Evolutionary conservation across 2,329 filamentous ascomycete species (phyloP).

Genomic region (Fusarium humuli): DNA sequence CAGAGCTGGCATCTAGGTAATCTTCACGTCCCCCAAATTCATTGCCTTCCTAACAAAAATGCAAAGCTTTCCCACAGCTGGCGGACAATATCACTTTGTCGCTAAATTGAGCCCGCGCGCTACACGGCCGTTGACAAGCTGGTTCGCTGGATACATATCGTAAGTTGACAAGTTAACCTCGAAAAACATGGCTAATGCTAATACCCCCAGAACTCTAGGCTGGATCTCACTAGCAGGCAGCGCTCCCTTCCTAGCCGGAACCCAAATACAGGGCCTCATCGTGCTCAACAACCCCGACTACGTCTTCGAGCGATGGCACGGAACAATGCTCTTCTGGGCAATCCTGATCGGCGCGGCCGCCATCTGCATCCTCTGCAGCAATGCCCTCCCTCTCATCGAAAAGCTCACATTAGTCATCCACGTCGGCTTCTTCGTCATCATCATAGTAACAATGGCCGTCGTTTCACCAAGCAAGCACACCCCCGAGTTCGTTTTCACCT

Average conservation of each 20-base stretch:
- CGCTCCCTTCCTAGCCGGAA: slow-evolving; percentile 35
- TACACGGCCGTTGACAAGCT: slow-evolving; percentile 10
- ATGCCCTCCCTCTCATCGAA: slow-evolving; percentile 25
- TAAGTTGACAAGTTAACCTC: background rate
- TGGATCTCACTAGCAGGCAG: slow-evolving; percentile 31
- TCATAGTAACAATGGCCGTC: slow-evolving; percentile 22
- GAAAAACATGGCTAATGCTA: background rate
- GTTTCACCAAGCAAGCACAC: slow-evolving; percentile 26
- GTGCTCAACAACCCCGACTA: slow-evolving; percentile 34
- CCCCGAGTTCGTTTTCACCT: slow-evolving; percentile 22
- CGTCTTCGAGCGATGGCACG: slow-evolving; percentile 33
- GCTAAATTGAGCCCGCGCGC: slow-evolving; percentile 8
- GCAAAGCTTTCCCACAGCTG: slow-evolving; percentile 22
- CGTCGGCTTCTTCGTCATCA: slow-evolving; percentile 18
- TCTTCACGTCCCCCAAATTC: rapidly evolving
- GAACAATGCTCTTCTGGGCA: slow-evolving; percentile 34
- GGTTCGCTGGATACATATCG: slow-evolving; percentile 33
- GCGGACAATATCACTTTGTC: slow-evolving; percentile 38
- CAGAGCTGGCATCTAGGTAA: slow-evolving; percentile 28
- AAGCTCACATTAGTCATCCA: slow-evolving; percentile 15
- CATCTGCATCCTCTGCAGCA: slow-evolving; percentile 29
- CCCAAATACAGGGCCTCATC: slow-evolving; percentile 33
- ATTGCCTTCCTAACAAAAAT: background rate
- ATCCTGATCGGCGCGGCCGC: slow-evolving; percentile 3
- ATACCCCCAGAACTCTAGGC: slow-evolving; percentile 12